These are phyloP conservation scores for Blastomyces parvus DNA, from an alignment of 2,329 filamentous ascomycete species.

Conservation along the genomic window DNA sequence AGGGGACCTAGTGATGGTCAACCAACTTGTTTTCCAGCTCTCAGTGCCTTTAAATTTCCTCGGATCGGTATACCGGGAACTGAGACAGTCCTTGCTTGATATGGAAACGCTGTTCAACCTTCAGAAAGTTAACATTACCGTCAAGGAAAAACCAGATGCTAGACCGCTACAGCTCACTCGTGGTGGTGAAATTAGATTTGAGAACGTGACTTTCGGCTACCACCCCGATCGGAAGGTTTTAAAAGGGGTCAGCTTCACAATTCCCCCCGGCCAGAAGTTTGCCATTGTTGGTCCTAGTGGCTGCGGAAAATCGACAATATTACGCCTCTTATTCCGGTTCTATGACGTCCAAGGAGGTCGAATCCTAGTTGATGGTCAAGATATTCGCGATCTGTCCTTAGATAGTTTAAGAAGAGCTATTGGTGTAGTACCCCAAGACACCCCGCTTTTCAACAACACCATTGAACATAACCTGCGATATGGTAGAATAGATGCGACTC, in stretches of 20 bases:
- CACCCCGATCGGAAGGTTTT: constrained; percentile 78
- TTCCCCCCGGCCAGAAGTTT: constrained; percentile 91
- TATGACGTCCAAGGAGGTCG: constrained; percentile 81
- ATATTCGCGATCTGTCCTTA: constrained; percentile 71
- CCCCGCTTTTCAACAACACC: constrained; percentile 91
- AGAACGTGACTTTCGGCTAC: constrained; percentile 93
- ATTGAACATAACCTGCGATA: constrained; percentile 95
- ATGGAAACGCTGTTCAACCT: constrained; percentile 98
- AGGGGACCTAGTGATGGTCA: constrained; percentile 96
- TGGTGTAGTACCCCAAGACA: constrained; percentile 94
- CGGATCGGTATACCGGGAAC: constrained; percentile 92
- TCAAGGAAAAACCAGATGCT: constrained; percentile 68
- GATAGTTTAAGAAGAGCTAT: constrained; percentile 78
- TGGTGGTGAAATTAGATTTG: constrained; percentile 85
- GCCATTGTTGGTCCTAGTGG: constrained; percentile 91
- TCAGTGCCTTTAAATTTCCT: constrained; percentile 95
- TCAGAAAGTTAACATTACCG: constrained; percentile 86
- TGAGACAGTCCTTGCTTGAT: constrained; percentile 86
- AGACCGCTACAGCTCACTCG: constrained; percentile 60
- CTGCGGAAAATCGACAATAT: constrained; percentile 89
- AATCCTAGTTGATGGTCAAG: constrained; percentile 87
- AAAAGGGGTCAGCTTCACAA: constrained; percentile 72
- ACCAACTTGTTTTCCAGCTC: constrained; percentile 96
- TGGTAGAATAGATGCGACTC: constrained; percentile 66
- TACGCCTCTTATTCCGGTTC: constrained; percentile 84